Percentiles rank a stretch among this genome's conserved stretches.
phyloP scores from a whole-genome alignment of 2,329 filamentous ascomycete species.

The Stagonosporopsis vannaccii region DNA sequence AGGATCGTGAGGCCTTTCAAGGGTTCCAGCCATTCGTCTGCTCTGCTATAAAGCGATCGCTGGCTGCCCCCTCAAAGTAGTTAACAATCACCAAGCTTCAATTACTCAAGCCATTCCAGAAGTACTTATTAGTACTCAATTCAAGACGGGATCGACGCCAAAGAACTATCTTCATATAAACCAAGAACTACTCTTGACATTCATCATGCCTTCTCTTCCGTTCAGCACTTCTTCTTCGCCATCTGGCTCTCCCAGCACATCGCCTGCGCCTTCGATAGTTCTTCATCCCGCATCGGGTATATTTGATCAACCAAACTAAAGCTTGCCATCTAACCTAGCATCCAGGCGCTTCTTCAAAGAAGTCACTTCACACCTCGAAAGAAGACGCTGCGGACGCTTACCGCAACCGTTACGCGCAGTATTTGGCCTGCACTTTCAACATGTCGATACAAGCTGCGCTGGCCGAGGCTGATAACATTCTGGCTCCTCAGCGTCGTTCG shows the following conservation, averaged over 20 bases:
- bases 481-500: conserved; percentile 43
- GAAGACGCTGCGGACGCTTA: conserved; percentile 44
- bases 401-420: conserved; percentile 49
- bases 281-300: conserved; percentile 51
- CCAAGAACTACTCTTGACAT: conserved; percentile 30
- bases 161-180: conserved; percentile 44
- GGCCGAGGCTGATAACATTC: conserved; percentile 47
- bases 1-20: conserved; percentile 27
- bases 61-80: conserved; percentile 36
- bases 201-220: conserved; percentile 49
- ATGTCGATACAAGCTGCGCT: conserved; percentile 50
- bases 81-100: conserved; percentile 33
- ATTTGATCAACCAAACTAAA: conserved; percentile 48
- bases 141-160: conserved; percentile 39
- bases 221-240: conserved; percentile 47
- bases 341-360: conserved; percentile 42
- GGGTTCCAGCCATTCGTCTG: conserved; percentile 23
- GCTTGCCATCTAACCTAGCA: conserved; percentile 46
- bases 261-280: conserved; percentile 49
- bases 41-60: conserved; percentile 44
- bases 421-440: conserved; percentile 50
- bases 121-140: conserved; percentile 20
- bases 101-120: conserved; percentile 29
- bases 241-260: conserved; percentile 42
- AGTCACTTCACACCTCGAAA: conserved; percentile 44